Evolutionary conservation across 345 rosid species (phyloP), one percentile per base, ranked within the genome.

Genomic region (Eucalyptus regnans): DNA sequence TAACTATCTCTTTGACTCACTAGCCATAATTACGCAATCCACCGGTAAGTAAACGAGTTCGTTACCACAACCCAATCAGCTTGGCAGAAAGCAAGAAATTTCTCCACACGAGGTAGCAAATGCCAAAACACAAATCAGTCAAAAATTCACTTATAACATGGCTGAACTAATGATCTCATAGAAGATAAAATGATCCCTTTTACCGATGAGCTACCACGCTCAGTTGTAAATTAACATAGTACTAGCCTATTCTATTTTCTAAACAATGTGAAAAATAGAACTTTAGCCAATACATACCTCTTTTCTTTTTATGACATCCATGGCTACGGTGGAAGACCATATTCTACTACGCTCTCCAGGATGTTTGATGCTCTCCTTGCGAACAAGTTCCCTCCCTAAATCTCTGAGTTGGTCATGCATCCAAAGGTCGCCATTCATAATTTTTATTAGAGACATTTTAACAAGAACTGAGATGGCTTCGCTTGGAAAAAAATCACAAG

Each of bases 341-440:
- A 88, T 22, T 12, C 89, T 76, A 80, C 85, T 88, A 17, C 89
- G 48, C 66, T 33, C 49, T 66, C 66, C 51, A 16, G 66, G 86
- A 86, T 68, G 80, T 68, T 68, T 0, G 27, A 29, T 62, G 23
- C 79, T 66, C 48, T 88, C 58, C 43, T 48, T 20, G 13, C 79
- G 29, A 85, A 88, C 87, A 43, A 88, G 51, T 5, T n/a, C 50
- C 37, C 87, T 88, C 54, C 90, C 90, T 20, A 88, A 54, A 60
- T 88, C 87, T 85, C 76, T 85, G 20, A 88, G 31, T 46, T 84
- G 90, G 2, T 88, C 90, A 83, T 88, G 90, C 90, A 88, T 88
- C 90, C 90, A 88, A 68, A 68, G 37, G 12, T 68, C 80, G 1
- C 31, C 80, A 31, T 31, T 31, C 80, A 68, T 66, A 43, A 85